Evolutionary conservation across 768 basidiomycete species (phyloP).

Genomic region (Boletus coccyginus): DNA sequence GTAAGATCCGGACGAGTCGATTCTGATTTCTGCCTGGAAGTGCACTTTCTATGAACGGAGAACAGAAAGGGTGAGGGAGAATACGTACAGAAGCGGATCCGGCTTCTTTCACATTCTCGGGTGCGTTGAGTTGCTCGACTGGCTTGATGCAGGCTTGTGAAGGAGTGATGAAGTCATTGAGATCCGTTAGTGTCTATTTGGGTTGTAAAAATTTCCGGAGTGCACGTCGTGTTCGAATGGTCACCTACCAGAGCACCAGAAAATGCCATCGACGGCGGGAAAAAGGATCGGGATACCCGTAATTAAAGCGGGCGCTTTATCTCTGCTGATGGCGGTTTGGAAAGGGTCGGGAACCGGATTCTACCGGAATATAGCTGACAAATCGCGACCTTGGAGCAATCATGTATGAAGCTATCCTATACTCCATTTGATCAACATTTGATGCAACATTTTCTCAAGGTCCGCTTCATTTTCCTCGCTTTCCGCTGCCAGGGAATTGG

Average conservation of each 20-base stretch:
- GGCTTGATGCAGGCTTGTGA: conserved; percentile 98
- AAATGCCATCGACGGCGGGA: conserved; percentile 62
- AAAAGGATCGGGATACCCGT: neutral
- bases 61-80: neutral
- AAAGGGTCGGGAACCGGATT: neutral
- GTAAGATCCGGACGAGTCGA: conserved; percentile 83
- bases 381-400: neutral
- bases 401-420: too few relatives aligned
- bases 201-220: conserved; percentile 7
- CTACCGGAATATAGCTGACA: neutral
- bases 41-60: conserved; percentile 1
- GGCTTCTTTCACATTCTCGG: conserved; percentile 39
- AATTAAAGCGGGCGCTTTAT: neutral
- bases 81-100: conserved; percentile 43
- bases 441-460: too few relatives aligned
- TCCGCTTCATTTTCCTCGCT: neutral
- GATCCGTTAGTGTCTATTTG: conserved; percentile 79
- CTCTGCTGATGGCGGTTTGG: neutral
- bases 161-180: conserved; percentile 97
- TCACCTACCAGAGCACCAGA: conserved; percentile 76
- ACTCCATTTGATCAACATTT: too few relatives aligned
- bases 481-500: neutral
- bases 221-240: neutral
- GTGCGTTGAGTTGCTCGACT: conserved; percentile 53
- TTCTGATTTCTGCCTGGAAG: conserved; percentile 83